A percentile compares a stretch with the other conserved stretches of the same genome.
These are phyloP conservation scores for Gyrodon lividus DNA, from an alignment of 768 basidiomycete species.

Conservation along the genomic window DNA sequence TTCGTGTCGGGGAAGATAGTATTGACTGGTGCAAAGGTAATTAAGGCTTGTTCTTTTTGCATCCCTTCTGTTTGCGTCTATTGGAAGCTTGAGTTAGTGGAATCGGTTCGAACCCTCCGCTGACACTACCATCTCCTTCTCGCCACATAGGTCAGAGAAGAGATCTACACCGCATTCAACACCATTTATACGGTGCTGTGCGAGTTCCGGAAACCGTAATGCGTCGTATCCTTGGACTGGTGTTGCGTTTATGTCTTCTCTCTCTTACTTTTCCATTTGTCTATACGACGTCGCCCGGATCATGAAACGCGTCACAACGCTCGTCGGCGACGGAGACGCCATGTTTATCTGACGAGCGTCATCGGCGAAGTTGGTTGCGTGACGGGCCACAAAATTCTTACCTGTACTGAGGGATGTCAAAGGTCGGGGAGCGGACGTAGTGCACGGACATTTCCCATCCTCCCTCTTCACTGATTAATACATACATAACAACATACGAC, in stretches of 20 bases:
- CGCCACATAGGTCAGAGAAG: conserved; percentile 81
- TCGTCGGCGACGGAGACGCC: conserved; percentile 3
- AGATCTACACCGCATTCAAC: conserved; percentile 99
- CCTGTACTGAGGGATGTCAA: conserved; percentile 24
- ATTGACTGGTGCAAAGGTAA: conserved; percentile 97
- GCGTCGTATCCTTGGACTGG: not conserved
- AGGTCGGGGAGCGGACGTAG: conserved; percentile 36
- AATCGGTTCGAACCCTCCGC: conserved; percentile 49
- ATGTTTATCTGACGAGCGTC: conserved; percentile 1
- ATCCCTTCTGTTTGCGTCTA: conserved; percentile 30
- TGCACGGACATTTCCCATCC: conserved; percentile 36
- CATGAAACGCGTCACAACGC: not conserved
- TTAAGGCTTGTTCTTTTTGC: conserved; percentile 29
- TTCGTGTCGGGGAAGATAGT: conserved; percentile 99
- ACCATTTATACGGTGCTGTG: conserved; percentile 97
- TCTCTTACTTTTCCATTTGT: not conserved
- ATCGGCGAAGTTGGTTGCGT: not conserved
- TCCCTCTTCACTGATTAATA: conserved; percentile 30
- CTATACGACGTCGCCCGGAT: not conserved
- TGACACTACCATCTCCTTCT: conserved; percentile 43
- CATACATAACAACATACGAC: conserved; percentile 17
- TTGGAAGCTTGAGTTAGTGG: conserved; percentile 40
- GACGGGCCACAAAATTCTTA: conserved; percentile 16
- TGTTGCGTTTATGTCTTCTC: not conserved
- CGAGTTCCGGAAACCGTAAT: conserved; percentile 87